These are phyloP conservation scores for Aspergillus funiculosus DNA, from an alignment of 495 filamentous ascomycete species.

Conservation along the genomic window DNA sequence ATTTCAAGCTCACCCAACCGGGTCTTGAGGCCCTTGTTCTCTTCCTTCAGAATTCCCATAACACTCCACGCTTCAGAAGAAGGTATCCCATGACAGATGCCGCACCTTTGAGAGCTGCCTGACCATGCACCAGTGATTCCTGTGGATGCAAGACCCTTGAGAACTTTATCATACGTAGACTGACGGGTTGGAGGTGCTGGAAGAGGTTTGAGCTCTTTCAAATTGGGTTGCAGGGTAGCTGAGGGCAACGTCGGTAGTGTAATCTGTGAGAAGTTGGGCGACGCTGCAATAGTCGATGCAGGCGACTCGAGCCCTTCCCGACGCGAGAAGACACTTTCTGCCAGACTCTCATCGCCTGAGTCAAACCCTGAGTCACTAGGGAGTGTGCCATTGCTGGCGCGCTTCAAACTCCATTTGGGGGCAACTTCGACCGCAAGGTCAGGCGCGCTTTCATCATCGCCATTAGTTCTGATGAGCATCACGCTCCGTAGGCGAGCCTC, in stretches of 20 bases:
- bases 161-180: slow-evolving; percentile 38
- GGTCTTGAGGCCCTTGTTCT: slow-evolving; percentile 66
- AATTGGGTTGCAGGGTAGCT: slow-evolving; percentile 15
- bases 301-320: slow-evolving; percentile 48
- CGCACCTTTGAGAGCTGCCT: slow-evolving; percentile 40
- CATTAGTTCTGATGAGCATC: slow-evolving; percentile 27
- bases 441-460: slow-evolving; percentile 39
- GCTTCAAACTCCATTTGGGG: slow-evolving; percentile 42
- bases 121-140: slow-evolving; percentile 33
- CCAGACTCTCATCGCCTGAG: slow-evolving; percentile 50
- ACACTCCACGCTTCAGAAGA: slow-evolving; percentile 66
- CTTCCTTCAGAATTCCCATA: slow-evolving; percentile 61
- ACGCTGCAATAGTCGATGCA: slow-evolving; percentile 43
- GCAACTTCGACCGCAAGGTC: slow-evolving; percentile 49
- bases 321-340: slow-evolving; percentile 60
- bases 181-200: slow-evolving; percentile 22
- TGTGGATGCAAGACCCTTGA: slow-evolving; percentile 38
- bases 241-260: slow-evolving; percentile 28
- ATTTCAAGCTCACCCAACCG: slow-evolving; percentile 61
- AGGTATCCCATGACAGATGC: slow-evolving; percentile 56
- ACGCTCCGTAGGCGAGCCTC: slow-evolving; percentile 40
- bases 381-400: slow-evolving; percentile 48
- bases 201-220: slow-evolving; percentile 22
- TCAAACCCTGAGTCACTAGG: slow-evolving; percentile 50
- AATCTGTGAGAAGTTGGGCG: slow-evolving; percentile 36